Base-by-base conservation (phyloP, 306 rosid genomes). In the Fragaria vesca region DNA sequence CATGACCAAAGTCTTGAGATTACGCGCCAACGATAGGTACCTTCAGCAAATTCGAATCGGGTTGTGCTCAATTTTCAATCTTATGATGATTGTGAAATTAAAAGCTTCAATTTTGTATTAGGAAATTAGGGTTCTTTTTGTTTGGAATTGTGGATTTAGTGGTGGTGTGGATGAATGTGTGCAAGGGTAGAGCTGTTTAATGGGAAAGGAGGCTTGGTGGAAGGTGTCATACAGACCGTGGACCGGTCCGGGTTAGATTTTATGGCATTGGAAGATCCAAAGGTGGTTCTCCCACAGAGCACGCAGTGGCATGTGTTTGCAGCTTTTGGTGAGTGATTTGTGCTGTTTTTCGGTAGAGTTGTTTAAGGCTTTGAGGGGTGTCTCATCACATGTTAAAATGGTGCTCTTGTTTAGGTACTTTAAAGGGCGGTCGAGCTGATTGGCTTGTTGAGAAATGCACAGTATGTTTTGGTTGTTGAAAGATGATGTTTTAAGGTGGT, bases 361-460 rank as follows among this genome's bases (percentile, higher is more conserved):
- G 68, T 83, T 76, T 73, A 57, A 63, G 66, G 76, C 69, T 71
- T 42, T 12, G 5, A 24, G 24, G 62, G 8, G 76, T 77, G 46
- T 75, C 5, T 57, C 47, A 12, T 85, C 65, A 75, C 75, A 58
- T 30, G 20, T 81, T 75, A 57, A 43, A 79, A 81, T 55, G 55
- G 61, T 76, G 60, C 57, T 34, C 43, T 26, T 77, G 60, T 82
- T 76, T 83, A 94, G 97, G 98, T 78, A 87, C 97, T 82, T 80
- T 94, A 46, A 94, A 94, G 88, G 97, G 97, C 42, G 97, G 97
- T 54, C 97, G 97, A 71, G 90, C 93, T 66, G 98, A 92, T 72
- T 94, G 98, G 97, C 97, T 94, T 66, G 87, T 92, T 70, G 98
- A 94, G 91, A 94, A 94, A 84, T 92, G 97, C 89, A 92, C 97